Evolutionary conservation across 805 yeast genomes (phyloP).

Genomic region (Komagataella mondaviorum): DNA sequence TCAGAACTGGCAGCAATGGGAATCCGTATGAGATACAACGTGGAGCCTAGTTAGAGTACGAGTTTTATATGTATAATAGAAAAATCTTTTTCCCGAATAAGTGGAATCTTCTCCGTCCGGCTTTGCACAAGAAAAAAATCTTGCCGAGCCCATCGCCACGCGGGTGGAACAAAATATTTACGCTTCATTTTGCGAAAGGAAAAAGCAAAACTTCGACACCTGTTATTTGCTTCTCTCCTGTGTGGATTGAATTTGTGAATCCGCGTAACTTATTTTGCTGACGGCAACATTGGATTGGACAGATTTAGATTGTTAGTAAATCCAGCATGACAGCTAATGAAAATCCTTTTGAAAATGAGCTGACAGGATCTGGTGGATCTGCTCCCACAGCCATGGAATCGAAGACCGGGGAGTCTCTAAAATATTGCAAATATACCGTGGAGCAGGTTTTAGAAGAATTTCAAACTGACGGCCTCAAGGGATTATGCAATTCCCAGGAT

Average conservation of each 20-base stretch:
- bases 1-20: slow-evolving; percentile 98
- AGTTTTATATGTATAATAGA: not conserved
- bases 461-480: slow-evolving; percentile 44
- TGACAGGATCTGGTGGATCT: not conserved
- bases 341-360: slow-evolving; percentile 2
- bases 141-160: not conserved
- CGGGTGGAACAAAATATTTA: not conserved
- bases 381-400: not conserved
- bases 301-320: not conserved
- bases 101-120: not conserved
- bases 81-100: not conserved
- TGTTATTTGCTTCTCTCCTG: not conserved
- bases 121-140: not conserved
- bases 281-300: not conserved
- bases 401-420: not conserved
- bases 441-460: slow-evolving; percentile 55
- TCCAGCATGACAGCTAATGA: slow-evolving; percentile 1
- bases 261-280: not conserved
- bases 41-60: slow-evolving; percentile 36
- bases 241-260: not conserved
- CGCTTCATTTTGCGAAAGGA: not conserved
- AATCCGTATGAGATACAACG: slow-evolving; percentile 81
- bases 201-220: not conserved
- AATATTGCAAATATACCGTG: slow-evolving; percentile 44
- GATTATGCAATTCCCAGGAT: slow-evolving; percentile 60